Evolutionary conservation across 2,329 filamentous ascomycete species (phyloP).

Genomic region (Ophiostoma perfectum): DNA sequence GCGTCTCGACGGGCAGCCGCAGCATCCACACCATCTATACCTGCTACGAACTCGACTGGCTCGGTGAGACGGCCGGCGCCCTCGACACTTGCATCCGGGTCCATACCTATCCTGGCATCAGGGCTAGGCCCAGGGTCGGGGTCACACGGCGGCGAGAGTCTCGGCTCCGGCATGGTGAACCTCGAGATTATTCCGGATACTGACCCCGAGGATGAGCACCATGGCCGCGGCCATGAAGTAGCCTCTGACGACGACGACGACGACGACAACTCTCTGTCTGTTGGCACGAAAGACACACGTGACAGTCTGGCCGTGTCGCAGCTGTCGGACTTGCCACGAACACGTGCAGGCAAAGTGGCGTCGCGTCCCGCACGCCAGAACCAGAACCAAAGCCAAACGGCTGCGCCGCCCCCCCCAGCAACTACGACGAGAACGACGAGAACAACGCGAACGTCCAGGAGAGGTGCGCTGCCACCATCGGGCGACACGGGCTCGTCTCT

Average conservation of each 20-base stretch:
- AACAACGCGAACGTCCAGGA: constrained; percentile 18
- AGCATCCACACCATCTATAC: neutral
- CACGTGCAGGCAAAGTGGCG: constrained; percentile 34
- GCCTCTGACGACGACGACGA: neutral
- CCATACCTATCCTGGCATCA: neutral
- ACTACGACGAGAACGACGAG: neutral
- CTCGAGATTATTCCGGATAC: constrained; percentile 19
- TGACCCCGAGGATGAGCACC: constrained; percentile 28
- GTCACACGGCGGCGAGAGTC: neutral
- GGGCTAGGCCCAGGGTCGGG: constrained; percentile 1
- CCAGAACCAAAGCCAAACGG: constrained; percentile 21
- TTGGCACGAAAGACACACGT: constrained; percentile 1
- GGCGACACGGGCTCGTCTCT: constrained; percentile 14
- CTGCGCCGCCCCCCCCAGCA: constrained; percentile 24
- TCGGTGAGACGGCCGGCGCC: neutral
- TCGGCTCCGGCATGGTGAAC: constrained; percentile 13
- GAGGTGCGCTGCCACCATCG: neutral
- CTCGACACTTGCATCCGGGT: neutral
- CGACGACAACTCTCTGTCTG: neutral
- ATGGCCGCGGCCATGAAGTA: neutral
- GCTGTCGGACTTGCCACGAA: constrained; percentile 30
- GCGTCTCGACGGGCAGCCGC: neutral
- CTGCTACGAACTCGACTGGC: neutral
- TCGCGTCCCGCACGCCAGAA: constrained; percentile 30
- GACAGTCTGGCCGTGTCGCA: constrained; percentile 24